phyloP scores from a whole-genome alignment of 768 basidiomycete species.

The Suillus cothurnatus region DNA sequence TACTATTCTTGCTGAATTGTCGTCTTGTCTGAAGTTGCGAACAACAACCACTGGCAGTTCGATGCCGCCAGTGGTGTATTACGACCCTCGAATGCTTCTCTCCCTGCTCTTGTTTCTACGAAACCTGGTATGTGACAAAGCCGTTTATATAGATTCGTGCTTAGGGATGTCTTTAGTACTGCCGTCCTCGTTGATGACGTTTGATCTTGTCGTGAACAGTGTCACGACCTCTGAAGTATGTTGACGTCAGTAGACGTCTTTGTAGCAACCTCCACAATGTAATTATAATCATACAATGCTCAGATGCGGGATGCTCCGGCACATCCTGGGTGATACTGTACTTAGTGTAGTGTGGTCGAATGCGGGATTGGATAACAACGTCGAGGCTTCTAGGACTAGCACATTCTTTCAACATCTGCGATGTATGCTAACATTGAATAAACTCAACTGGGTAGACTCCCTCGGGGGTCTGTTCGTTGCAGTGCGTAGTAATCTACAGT shows the following conservation, averaged over 20 bases:
- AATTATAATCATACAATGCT: neutral
- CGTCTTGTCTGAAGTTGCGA: slow-evolving; percentile 37
- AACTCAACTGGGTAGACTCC: neutral
- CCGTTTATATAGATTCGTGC: slow-evolving; percentile 12
- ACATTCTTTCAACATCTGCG: neutral
- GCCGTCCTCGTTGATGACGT: slow-evolving; percentile 49
- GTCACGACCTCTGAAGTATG: slow-evolving; percentile 50
- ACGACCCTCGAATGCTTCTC: slow-evolving; percentile 32
- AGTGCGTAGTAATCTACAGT: neutral
- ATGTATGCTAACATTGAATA: neutral
- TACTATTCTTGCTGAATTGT: neutral
- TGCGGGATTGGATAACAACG: neutral
- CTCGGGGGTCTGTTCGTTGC: no score
- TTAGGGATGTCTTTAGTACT: slow-evolving; percentile 17
- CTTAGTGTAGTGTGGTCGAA: neutral
- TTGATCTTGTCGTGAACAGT: slow-evolving; percentile 54
- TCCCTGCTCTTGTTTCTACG: neutral
- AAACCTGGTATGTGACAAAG: slow-evolving; percentile 6
- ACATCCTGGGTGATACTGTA: neutral
- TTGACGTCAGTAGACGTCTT: neutral
- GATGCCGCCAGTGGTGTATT: slow-evolving; percentile 49
- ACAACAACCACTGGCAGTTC: slow-evolving; percentile 52
- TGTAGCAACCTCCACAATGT: neutral
- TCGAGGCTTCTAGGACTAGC: neutral
- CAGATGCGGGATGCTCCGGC: no score